Conservation (phyloP, 306 rosid species). For the Trifolium fragiferum region DNA sequence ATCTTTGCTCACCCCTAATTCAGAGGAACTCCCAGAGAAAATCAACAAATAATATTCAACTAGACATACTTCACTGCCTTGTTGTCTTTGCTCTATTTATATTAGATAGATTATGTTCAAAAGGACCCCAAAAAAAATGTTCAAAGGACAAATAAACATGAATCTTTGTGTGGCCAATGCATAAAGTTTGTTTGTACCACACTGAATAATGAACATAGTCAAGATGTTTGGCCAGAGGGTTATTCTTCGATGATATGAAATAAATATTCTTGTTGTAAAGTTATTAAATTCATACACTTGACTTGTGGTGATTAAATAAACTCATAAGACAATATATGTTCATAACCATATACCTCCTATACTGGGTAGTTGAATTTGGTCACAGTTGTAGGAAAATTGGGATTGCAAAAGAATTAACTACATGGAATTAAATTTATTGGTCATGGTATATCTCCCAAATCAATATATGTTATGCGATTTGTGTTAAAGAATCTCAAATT, state of each 20-base stretch:
- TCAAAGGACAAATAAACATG: background rate
- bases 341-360: no score
- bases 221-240: background rate
- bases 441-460: no score
- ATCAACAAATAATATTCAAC: background rate
- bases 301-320: no score
- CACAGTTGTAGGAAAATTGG: constrained; percentile 39
- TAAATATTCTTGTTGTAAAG: background rate
- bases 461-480: no score
- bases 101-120: background rate
- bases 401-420: constrained; percentile 33
- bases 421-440: constrained; percentile 17
- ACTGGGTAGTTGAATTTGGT: constrained; percentile 40
- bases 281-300: no score
- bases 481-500: no score
- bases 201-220: background rate
- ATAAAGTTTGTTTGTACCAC: background rate
- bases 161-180: background rate
- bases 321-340: no score
- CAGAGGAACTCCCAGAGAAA: background rate
- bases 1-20: no score
- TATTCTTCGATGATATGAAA: background rate
- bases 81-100: constrained; percentile 24
- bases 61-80: background rate
- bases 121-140: no score